Evolutionary conservation across 225 moss, liverwort and hornwort genomes (phyloP), one percentile per base, ranked within the genome.

Genomic region (Physcomitrium patens): DNA sequence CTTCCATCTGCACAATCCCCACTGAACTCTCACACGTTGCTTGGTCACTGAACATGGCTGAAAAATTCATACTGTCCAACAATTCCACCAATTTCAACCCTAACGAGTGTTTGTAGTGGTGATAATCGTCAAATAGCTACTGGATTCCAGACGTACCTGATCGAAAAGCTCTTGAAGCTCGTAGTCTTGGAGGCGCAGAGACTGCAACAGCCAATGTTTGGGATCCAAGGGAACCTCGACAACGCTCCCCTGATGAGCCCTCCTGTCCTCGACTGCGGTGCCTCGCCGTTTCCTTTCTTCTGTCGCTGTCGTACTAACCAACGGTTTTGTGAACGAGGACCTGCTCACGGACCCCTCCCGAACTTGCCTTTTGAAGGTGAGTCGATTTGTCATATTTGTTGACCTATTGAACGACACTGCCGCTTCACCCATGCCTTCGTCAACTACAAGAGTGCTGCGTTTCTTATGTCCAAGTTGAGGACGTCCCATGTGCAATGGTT

Each of bases 151-250:
- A 43, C 58, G 19, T 17, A 93, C 95, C 88, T 95, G 91, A 80
- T 99, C 93, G 71, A 99, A 95, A 60, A 99, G 82, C 71, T 94
- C 93, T 66, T 89, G 90, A 15, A 99, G 81, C 70, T 99, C 94
- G 73, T 83, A 86, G 31, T 99, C 93, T 73, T 95, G 85, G 79
- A 95, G 81, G 44, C 90, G 78, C 76, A 99, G 81, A 26, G 95
- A 93, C 67, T 99, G 99, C 78, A 99, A 68, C 41, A 99, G 81
- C 99, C 99, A 99, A 72, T 99, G 91, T 75, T 92, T 99, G 13
- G 95, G 90, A 62, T 90, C 90, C 13, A 87, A 85, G 44, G 99
- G 99, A 63, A 99, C 85, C 74, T 89, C 93, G 10, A 95, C 79
- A n/a, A 89, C 93, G 45, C 89, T 91, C 12, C 83, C 88, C 78